Conservation (phyloP, 2,329 filamentous ascomycete species). For the Leptographium galeiforme region DNA sequence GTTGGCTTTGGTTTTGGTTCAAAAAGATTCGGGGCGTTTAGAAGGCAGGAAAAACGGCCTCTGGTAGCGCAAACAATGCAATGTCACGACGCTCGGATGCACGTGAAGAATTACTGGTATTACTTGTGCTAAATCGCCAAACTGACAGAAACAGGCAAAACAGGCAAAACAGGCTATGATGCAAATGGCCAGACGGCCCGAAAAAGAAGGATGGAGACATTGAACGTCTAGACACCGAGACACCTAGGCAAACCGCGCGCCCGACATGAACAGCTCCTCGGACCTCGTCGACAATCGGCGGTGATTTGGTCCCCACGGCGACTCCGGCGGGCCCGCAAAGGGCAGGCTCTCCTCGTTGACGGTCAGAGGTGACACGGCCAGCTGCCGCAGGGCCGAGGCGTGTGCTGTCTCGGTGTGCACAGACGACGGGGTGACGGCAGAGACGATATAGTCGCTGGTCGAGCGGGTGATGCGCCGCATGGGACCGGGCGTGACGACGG, state of each 20-base stretch:
- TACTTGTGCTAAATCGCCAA: background rate
- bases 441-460: constrained; percentile 15
- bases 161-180: background rate
- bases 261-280: constrained; percentile 24
- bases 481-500: background rate
- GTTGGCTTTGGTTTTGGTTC: background rate
- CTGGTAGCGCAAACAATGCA: background rate
- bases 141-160: background rate
- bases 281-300: constrained; percentile 26
- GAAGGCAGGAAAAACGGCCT: background rate
- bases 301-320: constrained; percentile 13
- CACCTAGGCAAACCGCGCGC: background rate
- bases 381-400: background rate
- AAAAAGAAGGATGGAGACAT: background rate
- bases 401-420: background rate
- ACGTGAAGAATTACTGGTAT: too few relatives aligned
- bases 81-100: too few relatives aligned
- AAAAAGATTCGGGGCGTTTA: background rate
- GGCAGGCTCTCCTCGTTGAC: constrained; percentile 12
- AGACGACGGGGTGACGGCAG: constrained; percentile 21
- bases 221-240: background rate
- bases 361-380: constrained; percentile 5
- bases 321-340: constrained; percentile 7
- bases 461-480: background rate
- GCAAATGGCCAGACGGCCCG: too few relatives aligned